Base-by-base conservation (phyloP, 2,329 filamentous ascomycete genomes). In the Lachnellula cervina region DNA sequence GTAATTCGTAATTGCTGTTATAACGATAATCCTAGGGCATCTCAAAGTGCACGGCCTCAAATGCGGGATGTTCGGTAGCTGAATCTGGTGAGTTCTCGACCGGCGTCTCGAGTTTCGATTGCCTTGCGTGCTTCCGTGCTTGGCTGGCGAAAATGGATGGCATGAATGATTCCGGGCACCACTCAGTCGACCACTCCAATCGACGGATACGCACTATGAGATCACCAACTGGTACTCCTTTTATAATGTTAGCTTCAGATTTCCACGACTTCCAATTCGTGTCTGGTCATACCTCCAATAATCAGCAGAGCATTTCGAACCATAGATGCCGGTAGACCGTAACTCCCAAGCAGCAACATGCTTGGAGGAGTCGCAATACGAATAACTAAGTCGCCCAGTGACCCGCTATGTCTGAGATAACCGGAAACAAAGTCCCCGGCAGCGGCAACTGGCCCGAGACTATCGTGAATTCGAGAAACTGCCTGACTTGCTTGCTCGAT, bases 261-360 rank as follows among this genome's bases (percentile, higher is more conserved):
- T 34, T 14, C 5, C 19, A 7, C 17, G 19, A 16, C 5, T 28
- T 1, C 5, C 13, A 13, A 14, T 25, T 16, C 25, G 23, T 16
- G 44, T 8, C 42, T 45, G 43, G 3, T 53, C 58, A 47, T 51
- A 64, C 64, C 64, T 43, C 49, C 52, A 23, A 64, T 43, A n/a
- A 60, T 35, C 6, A 66, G 55, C 8, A 38, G 52, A 46, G 48
- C 40, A 46, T 68, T 68, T 8, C 60, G 59, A 19, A 48, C 19
- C 7, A 66, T 23, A 21, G 62, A 64, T 45, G 64, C 57, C 16
- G 60, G 52, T 17, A 66, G 52, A 3, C 64, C 64, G 51, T 64
- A 64, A 32, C 60, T 65, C 3, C 66, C 66, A 28, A 64, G 13
- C 19, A 63, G 28, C 5, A 69, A 43, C 6, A 58, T 44, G n/a